These are phyloP conservation scores for Penicillium sp. DNA, from an alignment of 2,329 filamentous ascomycete species.

Conservation along the genomic window DNA sequence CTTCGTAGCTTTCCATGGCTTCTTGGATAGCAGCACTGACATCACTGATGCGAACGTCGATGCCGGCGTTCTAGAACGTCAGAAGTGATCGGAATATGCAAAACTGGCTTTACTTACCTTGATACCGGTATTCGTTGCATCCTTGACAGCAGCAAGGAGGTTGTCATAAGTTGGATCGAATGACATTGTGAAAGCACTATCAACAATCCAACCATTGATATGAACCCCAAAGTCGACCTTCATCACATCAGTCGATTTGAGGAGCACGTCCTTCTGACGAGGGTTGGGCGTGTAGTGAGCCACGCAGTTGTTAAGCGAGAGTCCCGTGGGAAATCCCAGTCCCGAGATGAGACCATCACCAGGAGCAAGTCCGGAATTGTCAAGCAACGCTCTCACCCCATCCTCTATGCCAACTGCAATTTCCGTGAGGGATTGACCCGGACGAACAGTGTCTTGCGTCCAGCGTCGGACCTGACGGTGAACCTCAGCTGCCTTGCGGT, in stretches of 20 bases:
- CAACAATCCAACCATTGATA: conserved; percentile 76
- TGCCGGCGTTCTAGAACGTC: conserved; percentile 49
- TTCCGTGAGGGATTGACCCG: conserved; percentile 51
- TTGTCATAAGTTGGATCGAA: conserved; percentile 76
- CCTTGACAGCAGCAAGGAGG: conserved; percentile 66
- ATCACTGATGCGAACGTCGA: conserved; percentile 57
- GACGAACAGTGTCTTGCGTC: conserved; percentile 52
- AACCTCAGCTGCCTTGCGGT: conserved; percentile 59
- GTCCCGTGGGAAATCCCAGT: conserved; percentile 59
- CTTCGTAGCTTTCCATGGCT: conserved; percentile 64
- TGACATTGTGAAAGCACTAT: conserved; percentile 77
- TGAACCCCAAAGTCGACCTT: conserved; percentile 84
- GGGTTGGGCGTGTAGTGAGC: conserved; percentile 62
- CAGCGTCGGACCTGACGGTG: conserved; percentile 58
- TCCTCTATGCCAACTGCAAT: conserved; percentile 59
- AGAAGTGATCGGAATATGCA: neutral
- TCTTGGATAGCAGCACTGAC: conserved; percentile 62
- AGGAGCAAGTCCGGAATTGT: conserved; percentile 54
- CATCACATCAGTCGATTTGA: conserved; percentile 74
- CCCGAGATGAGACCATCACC: conserved; percentile 55
- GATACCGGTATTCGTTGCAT: conserved; percentile 66
- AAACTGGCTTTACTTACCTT: conserved; percentile 31
- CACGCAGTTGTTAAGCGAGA: conserved; percentile 56
- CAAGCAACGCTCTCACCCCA: conserved; percentile 53
- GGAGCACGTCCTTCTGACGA: conserved; percentile 66